A percentile compares a stretch with the other conserved stretches of the same genome.
Evolutionary conservation across 1,284 basidiomycete species (phyloP).

Genomic region (Ceratorhiza oryzae-sativae): DNA sequence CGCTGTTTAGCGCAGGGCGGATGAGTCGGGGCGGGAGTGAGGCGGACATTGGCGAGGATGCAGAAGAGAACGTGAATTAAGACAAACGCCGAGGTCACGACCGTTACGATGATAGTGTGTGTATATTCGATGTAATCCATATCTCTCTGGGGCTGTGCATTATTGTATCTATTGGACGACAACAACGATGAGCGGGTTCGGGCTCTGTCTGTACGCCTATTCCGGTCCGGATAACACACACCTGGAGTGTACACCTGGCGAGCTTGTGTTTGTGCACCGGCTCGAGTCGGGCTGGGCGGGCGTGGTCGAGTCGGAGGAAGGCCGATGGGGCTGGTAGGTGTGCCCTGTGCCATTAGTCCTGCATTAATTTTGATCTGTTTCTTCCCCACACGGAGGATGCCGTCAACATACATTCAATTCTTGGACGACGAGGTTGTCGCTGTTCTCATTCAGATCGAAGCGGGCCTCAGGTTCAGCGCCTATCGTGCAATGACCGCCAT

Average conservation of each 20-base stretch:
- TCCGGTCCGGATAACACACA: neutral
- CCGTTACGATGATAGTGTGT: constrained; percentile 23
- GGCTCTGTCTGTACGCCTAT: constrained; percentile 19
- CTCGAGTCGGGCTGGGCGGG: constrained; percentile 34
- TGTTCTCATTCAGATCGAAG: constrained; percentile 13
- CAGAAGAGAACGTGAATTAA: neutral
- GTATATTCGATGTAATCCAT: constrained; percentile 6
- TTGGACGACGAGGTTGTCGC: constrained; percentile 30
- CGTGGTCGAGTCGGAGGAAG: constrained; percentile 15
- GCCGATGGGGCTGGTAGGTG: constrained; percentile 21
- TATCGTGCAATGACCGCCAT: constrained; percentile 23
- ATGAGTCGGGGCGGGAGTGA: constrained; percentile 31
- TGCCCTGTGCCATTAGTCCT: neutral
- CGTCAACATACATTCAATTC: constrained; percentile 9
- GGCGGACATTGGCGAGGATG: constrained; percentile 25
- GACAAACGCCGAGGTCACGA: constrained; percentile 2
- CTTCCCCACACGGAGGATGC: neutral
- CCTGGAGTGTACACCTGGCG: constrained; percentile 8
- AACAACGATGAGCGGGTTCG: constrained; percentile 20
- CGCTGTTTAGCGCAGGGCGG: constrained; percentile 40
- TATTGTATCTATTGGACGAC: neutral
- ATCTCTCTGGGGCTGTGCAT: constrained; percentile 17
- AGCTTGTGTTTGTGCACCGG: constrained; percentile 18
- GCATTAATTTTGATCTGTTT: neutral
- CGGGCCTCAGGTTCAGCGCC: constrained; percentile 11